These are phyloP conservation scores for Wickerhamomyces ciferrii DNA, from an alignment of 805 yeast genomes.

Conservation along the genomic window DNA sequence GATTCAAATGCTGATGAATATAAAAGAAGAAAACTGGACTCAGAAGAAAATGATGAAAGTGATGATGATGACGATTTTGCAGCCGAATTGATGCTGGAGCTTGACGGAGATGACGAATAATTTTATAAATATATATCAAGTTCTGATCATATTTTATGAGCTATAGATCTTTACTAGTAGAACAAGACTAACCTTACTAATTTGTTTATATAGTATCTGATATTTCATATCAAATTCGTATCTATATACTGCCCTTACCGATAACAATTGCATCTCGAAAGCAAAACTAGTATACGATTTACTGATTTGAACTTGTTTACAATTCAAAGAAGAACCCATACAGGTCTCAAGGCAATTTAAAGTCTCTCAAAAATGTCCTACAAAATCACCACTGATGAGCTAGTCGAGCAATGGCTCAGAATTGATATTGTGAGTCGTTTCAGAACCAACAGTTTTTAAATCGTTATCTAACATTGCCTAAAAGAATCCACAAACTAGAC, in stretches of 20 bases:
- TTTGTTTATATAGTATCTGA: no score
- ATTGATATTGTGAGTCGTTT: neutral
- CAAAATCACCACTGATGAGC: neutral
- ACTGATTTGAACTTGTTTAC: no score
- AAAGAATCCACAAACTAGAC: slow-evolving; percentile 38
- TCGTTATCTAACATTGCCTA: neutral
- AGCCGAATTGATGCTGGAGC: slow-evolving; percentile 24
- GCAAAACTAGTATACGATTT: neutral
- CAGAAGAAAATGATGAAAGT: slow-evolving; percentile 16
- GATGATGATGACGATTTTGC: slow-evolving; percentile 24
- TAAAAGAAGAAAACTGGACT: slow-evolving; percentile 25
- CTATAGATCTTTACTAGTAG: no score
- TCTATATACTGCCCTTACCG: neutral
- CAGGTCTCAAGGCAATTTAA: no score
- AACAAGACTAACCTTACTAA: no score
- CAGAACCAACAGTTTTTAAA: no score
- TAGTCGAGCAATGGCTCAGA: neutral
- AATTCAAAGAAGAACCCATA: no score
- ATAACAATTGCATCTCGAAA: neutral
- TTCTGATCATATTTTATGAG: no score
- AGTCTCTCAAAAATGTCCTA: neutral
- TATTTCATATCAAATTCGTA: no score
- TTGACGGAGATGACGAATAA: slow-evolving; percentile 15
- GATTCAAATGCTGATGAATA: slow-evolving; percentile 25
- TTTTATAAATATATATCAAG: neutral